Percentiles rank a stretch among this genome's conserved stretches.
phyloP scores from a whole-genome alignment of 192 early-diverging fungal species.

The Globomyces pollinis-pini region DNA sequence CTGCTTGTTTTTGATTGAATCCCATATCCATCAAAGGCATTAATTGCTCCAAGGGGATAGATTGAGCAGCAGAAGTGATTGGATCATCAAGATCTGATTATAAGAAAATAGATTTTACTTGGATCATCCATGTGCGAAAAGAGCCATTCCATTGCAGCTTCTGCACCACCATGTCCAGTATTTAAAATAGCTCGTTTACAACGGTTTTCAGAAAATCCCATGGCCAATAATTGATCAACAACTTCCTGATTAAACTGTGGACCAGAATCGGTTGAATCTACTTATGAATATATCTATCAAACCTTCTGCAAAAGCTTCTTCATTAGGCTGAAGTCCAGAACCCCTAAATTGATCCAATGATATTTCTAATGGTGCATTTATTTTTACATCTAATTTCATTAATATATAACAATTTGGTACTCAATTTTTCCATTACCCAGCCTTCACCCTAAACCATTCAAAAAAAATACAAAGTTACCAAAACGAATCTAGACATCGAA shows the following conservation, averaged over 20 bases:
- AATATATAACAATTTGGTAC: slow-evolving; percentile 16
- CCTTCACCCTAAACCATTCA: too few species aligned
- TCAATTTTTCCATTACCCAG: slow-evolving; percentile 47
- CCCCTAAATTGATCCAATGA: slow-evolving; percentile 66
- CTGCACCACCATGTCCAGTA: slow-evolving; percentile 66
- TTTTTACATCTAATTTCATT: slow-evolving; percentile 21
- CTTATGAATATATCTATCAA: not conserved
- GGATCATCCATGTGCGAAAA: slow-evolving; percentile 98
- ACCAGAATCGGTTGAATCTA: not conserved
- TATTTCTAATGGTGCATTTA: slow-evolving; percentile 29
- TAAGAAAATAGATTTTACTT: slow-evolving; percentile 34
- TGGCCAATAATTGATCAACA: slow-evolving; percentile 72
- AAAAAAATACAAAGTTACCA: too few species aligned
- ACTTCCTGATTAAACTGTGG: slow-evolving; percentile 57
- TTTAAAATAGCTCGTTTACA: slow-evolving; percentile 74
- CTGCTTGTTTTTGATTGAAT: slow-evolving; percentile 69
- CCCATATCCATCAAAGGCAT: slow-evolving; percentile 84
- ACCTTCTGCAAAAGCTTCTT: slow-evolving; percentile 73
- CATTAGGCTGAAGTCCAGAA: slow-evolving; percentile 48
- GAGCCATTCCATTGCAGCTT: slow-evolving; percentile 88
- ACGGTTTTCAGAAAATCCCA: slow-evolving; percentile 88
- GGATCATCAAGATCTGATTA: slow-evolving; percentile 70
- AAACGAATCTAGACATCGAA: slow-evolving; percentile 40
- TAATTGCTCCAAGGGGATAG: slow-evolving; percentile 46
- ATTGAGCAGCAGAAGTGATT: slow-evolving; percentile 32